Percentiles rank a stretch among this genome's conserved stretches.
These are phyloP conservation scores for Asterophora lycoperdoides DNA, from an alignment of 768 basidiomycete species.

Conservation along the genomic window DNA sequence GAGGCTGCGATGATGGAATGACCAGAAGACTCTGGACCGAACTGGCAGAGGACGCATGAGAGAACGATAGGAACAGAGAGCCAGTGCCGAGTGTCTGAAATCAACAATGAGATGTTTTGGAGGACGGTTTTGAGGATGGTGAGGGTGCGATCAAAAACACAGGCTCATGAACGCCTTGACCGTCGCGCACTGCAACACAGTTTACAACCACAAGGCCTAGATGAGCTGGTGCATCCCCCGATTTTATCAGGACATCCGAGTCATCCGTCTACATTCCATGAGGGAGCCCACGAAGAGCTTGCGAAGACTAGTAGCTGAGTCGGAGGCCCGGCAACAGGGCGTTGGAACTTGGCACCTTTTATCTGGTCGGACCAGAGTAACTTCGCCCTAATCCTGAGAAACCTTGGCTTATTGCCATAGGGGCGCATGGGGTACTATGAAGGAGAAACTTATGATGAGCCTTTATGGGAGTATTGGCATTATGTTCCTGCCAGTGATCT, in stretches of 20 bases:
- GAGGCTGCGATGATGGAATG: no score
- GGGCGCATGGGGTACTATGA: conserved; percentile 8
- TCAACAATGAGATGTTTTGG: no score
- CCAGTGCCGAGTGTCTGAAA: no score
- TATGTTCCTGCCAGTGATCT: conserved; percentile 38
- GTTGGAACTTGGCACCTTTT: conserved; percentile 1
- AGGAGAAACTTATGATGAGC: conserved; percentile 12
- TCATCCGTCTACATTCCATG: conserved; percentile 31
- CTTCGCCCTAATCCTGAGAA: conserved; percentile 22
- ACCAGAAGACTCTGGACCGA: no score
- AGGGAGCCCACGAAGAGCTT: conserved; percentile 19
- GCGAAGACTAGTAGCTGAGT: conserved; percentile 14
- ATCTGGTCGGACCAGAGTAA: conserved; percentile 12
- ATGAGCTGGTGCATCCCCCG: conserved; percentile 23
- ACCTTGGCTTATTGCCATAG: conserved; percentile 20
- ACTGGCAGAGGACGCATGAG: no score
- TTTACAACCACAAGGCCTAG: conserved; percentile 33
- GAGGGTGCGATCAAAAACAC: conserved; percentile 27
- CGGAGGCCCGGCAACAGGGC: conserved; percentile 19
- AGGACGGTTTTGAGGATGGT: no score
- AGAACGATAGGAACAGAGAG: no score
- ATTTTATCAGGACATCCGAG: conserved; percentile 24
- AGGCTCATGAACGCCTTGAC: conserved; percentile 21
- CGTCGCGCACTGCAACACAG: conserved; percentile 24
- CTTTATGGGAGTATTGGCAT: conserved; percentile 18